Evolutionary conservation across 352 stramenopile species (phyloP), one percentile per base, ranked within the genome.

Genomic region (Pelagophyceae sp.): DNA sequence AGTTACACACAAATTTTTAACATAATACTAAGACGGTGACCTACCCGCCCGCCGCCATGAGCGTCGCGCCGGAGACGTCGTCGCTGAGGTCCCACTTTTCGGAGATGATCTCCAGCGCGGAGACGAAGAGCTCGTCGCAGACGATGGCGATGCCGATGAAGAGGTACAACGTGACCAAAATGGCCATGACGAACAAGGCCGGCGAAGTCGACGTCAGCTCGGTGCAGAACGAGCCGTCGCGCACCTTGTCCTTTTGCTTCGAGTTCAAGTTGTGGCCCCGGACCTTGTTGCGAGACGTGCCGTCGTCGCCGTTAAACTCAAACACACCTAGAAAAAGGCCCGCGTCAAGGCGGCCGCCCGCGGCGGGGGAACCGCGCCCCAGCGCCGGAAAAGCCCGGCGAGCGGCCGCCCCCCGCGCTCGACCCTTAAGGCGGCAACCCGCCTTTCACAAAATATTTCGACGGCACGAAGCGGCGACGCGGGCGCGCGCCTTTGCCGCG

Each of bases 91-190:
- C 45, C 31, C 76, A 77, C 11, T 74, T 40, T 31, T 81, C 64
- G 19, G 69, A 40, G n/a, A 86, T 85, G 0, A 77, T 74, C 60
- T 86, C 82, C 0, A 86, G 78, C 27, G 80, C 37, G 0, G 83
- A 67, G 38, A 85, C 80, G 71, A 86, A 86, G 75, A 83, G 87
- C 72, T 86, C 82, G 61, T 86, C 83, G 45, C 80, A 85, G n/a
- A 85, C 72, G 58, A 82, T 82, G 15, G 76, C 78, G 19, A 82
- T 60, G 15, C 54, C 54, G 11, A 29, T n/a, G 54, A 63, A 63
- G 54, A 63, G 54, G 54, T 63, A 63, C 15, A 63, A 27, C 2
- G 29, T 27, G 54, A 29, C 6, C 15, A 63, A 29, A 27, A 63
- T 63, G 15, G 54, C 6, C 15, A 29, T 2, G 29, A 63, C 6